A percentile compares a stretch with the other conserved stretches of the same genome.
Evolutionary conservation across 1,284 basidiomycete genomes (phyloP).

Genomic region (Ustilago loliicola): DNA sequence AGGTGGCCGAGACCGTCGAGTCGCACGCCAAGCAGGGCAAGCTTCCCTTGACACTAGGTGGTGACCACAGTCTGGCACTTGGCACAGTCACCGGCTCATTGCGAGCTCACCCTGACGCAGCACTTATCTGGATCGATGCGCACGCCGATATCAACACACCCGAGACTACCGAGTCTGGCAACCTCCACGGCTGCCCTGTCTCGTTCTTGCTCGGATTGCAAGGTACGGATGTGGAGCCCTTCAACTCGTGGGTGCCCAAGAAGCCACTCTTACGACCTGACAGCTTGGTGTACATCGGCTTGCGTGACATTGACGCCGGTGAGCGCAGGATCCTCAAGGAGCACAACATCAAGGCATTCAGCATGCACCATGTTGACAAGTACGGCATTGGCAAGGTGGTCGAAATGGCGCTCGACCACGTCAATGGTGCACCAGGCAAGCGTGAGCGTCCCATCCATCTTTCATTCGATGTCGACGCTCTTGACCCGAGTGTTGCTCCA

Average conservation of each 20-base stretch:
- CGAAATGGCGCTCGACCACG: conserved; percentile 93
- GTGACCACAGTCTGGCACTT: conserved; percentile 86
- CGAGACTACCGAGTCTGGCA: conserved; percentile 85
- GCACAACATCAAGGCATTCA: conserved; percentile 90
- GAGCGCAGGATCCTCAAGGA: conserved; percentile 90
- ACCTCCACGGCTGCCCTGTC: conserved; percentile 97
- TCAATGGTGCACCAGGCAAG: conserved; percentile 75
- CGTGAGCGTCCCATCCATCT: conserved; percentile 90
- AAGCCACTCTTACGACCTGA: conserved; percentile 75
- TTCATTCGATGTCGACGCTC: conserved; percentile 90
- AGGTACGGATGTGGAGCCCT: conserved; percentile 66
- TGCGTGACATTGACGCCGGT: conserved; percentile 90
- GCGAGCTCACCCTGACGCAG: conserved; percentile 76
- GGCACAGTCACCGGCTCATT: conserved; percentile 71
- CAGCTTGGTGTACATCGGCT: conserved; percentile 90
- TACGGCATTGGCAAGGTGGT: conserved; percentile 89
- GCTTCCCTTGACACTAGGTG: conserved; percentile 92
- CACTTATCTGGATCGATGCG: conserved; percentile 84
- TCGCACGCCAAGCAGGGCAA: conserved; percentile 82
- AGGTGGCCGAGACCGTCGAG: conserved; percentile 82
- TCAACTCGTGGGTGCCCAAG: conserved; percentile 66
- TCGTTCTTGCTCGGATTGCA: conserved; percentile 81
- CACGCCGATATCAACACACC: conserved; percentile 93
- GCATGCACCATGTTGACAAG: conserved; percentile 98
- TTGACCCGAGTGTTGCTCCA: conserved; percentile 91